phyloP scores from a whole-genome alignment of 805 yeast genomes.

The Ogataea trehalophila region DNA sequence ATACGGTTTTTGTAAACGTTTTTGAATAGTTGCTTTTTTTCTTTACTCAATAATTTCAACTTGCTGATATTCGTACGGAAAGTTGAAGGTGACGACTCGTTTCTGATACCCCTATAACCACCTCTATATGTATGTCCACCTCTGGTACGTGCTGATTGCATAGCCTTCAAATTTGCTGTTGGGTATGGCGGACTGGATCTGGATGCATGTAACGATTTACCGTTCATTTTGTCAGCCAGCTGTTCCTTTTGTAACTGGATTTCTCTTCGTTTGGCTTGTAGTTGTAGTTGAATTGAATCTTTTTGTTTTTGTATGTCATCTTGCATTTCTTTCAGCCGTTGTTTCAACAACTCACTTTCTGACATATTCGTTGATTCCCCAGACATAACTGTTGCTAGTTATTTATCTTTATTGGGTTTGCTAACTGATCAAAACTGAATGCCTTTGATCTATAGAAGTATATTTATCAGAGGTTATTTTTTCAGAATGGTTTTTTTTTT shows the following conservation, averaged over 20 bases:
- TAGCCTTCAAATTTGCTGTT: slow-evolving; percentile 1
- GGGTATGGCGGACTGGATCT: slow-evolving; percentile 1
- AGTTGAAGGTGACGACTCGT: slow-evolving; percentile 17
- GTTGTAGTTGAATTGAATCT: slow-evolving; percentile 10
- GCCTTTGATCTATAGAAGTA: no score
- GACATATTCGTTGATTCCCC: slow-evolving; percentile 7
- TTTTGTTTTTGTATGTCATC: slow-evolving; percentile 15
- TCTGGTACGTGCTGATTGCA: background rate
- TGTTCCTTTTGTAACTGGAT: slow-evolving; percentile 8
- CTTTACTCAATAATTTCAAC: slow-evolving; percentile 13
- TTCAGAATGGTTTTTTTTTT: no score
- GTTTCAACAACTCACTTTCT: slow-evolving; percentile 14
- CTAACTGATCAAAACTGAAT: no score
- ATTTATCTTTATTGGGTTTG: no score
- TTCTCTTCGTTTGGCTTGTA: slow-evolving; percentile 11
- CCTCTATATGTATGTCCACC: slow-evolving; percentile 14
- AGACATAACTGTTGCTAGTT: no score
- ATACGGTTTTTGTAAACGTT: slow-evolving; percentile 29
- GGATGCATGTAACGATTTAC: background rate
- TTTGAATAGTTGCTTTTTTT: slow-evolving; percentile 13
- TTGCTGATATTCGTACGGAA: slow-evolving; percentile 18
- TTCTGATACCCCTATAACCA: slow-evolving; percentile 14
- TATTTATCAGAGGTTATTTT: no score
- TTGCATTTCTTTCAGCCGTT: slow-evolving; percentile 17
- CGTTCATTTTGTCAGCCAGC: background rate